Conservation (phyloP, 306 rosid genomes). For the Begonia masoniana region DNA sequence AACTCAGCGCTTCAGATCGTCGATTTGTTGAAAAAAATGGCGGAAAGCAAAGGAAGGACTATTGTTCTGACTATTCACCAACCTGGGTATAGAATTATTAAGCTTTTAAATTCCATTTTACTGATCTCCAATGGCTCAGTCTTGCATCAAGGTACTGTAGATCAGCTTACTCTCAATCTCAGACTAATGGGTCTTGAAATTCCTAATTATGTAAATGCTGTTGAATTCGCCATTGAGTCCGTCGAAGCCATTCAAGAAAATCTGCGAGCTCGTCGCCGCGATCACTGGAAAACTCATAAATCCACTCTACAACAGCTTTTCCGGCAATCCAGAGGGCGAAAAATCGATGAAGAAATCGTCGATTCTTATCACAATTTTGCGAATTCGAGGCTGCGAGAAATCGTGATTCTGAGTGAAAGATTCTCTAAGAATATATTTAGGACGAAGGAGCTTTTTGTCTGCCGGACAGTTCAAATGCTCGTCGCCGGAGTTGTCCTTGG, state of each 20-base stretch:
- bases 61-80: constrained; percentile 80
- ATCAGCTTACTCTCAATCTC: constrained; percentile 49
- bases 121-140: constrained; percentile 62
- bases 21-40: constrained; percentile 79
- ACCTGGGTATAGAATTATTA: constrained; percentile 83
- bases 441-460: constrained; percentile 78
- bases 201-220: constrained; percentile 70
- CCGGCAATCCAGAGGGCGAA: constrained; percentile 54
- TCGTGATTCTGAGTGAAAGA: constrained; percentile 73
- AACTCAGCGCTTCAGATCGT: constrained; percentile 76
- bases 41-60: constrained; percentile 54
- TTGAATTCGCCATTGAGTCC: constrained; percentile 81
- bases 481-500: constrained; percentile 69
- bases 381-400: constrained; percentile 62
- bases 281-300: constrained; percentile 26
- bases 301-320: constrained; percentile 76
- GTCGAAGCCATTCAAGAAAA: constrained; percentile 36
- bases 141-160: constrained; percentile 66
- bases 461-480: constrained; percentile 84
- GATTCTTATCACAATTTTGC: constrained; percentile 41
- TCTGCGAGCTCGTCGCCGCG: constrained; percentile 13
- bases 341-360: constrained; percentile 37
- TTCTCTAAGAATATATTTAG: constrained; percentile 79
- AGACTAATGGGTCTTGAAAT: constrained; percentile 60
- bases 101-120: constrained; percentile 55